phyloP scores from a whole-genome alignment of 1,139 yeast genomes.

The Taiozyma sp. region DNA sequence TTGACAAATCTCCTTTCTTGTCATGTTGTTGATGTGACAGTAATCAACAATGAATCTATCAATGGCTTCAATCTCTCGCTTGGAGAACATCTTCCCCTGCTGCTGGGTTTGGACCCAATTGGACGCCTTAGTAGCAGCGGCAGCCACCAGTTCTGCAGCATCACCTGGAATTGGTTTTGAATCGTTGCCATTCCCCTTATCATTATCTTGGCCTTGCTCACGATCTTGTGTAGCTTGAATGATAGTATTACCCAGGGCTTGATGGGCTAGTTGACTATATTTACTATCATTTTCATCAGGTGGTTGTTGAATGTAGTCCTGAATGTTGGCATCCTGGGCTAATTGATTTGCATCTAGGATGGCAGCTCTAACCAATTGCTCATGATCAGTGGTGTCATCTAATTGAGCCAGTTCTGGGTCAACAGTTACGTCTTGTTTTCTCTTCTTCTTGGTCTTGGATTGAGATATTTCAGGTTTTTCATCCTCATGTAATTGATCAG shows the following conservation, averaged over 20 bases:
- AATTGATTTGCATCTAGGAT: constrained; percentile 61
- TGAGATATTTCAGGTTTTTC: constrained; percentile 15
- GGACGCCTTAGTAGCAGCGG: constrained; percentile 30
- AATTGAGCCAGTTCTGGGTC: constrained; percentile 60
- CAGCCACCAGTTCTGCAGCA: constrained; percentile 22
- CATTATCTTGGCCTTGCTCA: background rate
- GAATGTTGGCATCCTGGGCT: constrained; percentile 46
- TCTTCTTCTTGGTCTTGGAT: constrained; percentile 9
- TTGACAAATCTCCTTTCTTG: constrained; percentile 66
- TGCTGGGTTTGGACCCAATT: constrained; percentile 19
- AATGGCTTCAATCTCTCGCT: constrained; percentile 63
- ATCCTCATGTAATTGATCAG: constrained; percentile 21
- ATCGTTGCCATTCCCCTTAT: background rate
- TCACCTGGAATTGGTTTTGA: constrained; percentile 3
- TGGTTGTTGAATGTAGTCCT: constrained; percentile 32
- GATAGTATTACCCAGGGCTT: constrained; percentile 14
- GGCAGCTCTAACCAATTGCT: constrained; percentile 62
- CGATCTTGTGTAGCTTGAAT: constrained; percentile 16
- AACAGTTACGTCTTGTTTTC: constrained; percentile 28
- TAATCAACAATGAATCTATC: constrained; percentile 71
- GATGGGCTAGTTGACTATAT: constrained; percentile 2
- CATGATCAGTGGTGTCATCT: constrained; percentile 44
- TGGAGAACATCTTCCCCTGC: constrained; percentile 47
- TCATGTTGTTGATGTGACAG: constrained; percentile 54
- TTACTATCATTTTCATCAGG: constrained; percentile 13